Evolutionary conservation across 2,329 filamentous ascomycete genomes (phyloP).

Genomic region (Cytospora chrysosperma): DNA sequence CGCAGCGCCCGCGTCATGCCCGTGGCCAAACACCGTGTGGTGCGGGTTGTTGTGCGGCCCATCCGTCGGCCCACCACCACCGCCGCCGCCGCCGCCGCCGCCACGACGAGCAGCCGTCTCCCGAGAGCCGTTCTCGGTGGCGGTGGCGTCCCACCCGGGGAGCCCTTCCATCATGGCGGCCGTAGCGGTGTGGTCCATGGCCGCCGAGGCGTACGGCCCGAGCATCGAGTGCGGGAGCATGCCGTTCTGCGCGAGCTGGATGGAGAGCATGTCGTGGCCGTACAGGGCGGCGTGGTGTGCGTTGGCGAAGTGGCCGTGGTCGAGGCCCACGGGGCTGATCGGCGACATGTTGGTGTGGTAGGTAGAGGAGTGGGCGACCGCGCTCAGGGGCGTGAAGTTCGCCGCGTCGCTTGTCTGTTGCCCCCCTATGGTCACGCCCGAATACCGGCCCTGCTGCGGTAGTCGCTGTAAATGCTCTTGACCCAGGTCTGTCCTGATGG

Average conservation of each 20-base stretch:
- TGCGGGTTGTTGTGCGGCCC: slow-evolving; percentile 25
- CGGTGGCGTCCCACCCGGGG: slow-evolving; percentile 40
- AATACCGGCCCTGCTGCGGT: slow-evolving; percentile 44
- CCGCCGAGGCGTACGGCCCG: slow-evolving; percentile 41
- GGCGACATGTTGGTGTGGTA: slow-evolving; percentile 50
- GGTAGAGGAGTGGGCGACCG: slow-evolving; percentile 39
- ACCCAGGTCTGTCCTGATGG: slow-evolving; percentile 39
- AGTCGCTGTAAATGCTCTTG: slow-evolving; percentile 37
- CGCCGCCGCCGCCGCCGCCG: neutral
- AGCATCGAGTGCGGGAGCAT: slow-evolving; percentile 62
- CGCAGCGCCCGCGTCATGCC: slow-evolving; percentile 51
- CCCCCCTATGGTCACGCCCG: slow-evolving; percentile 38
- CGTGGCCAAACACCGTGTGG: slow-evolving; percentile 32
- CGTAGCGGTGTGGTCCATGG: slow-evolving; percentile 42
- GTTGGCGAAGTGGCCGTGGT: slow-evolving; percentile 35
- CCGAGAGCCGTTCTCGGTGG: slow-evolving; percentile 32
- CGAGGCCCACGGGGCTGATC: slow-evolving; percentile 49
- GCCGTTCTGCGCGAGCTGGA: slow-evolving; percentile 50
- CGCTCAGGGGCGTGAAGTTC: slow-evolving; percentile 42
- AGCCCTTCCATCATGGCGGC: slow-evolving; percentile 44
- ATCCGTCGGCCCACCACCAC: neutral
- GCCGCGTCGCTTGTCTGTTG: slow-evolving; percentile 44
- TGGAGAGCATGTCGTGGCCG: slow-evolving; percentile 52
- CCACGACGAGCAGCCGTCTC: slow-evolving; percentile 27
- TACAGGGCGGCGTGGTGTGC: slow-evolving; percentile 41